phyloP scores from a whole-genome alignment of 2,329 filamentous ascomycete species.

The Grosmannia clavigera region DNA sequence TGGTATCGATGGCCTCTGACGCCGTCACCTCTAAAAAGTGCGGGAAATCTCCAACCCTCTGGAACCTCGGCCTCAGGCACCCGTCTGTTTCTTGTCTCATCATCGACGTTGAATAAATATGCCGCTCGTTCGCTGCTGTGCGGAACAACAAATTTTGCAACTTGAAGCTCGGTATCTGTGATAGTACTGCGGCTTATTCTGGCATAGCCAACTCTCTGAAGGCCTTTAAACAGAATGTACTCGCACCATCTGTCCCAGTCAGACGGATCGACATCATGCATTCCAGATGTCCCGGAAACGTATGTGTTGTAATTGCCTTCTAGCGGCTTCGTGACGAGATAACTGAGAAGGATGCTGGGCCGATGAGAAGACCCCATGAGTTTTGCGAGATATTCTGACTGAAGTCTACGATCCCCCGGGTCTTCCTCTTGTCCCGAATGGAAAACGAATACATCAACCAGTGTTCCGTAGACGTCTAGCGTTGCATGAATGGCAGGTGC shows the following conservation, averaged over 20 bases:
- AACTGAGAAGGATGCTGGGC: slow-evolving; percentile 76
- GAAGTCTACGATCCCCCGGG: slow-evolving; percentile 75
- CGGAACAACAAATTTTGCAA: slow-evolving; percentile 87
- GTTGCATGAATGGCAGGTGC: slow-evolving; percentile 97
- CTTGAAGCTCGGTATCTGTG: slow-evolving; percentile 93
- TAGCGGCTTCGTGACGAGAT: slow-evolving; percentile 80
- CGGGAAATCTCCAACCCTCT: slow-evolving; percentile 69
- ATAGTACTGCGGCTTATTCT: slow-evolving; percentile 81
- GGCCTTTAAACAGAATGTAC: slow-evolving; percentile 89
- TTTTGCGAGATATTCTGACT: slow-evolving; percentile 73
- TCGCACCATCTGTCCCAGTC: slow-evolving; percentile 99
- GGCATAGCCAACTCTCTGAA: slow-evolving; percentile 80
- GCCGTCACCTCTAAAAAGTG: slow-evolving; percentile 70
- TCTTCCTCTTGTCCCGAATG: slow-evolving; percentile 98
- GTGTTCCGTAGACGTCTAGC: slow-evolving; percentile 77
- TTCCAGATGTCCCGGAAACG: slow-evolving; percentile 72
- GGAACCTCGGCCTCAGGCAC: slow-evolving; percentile 64
- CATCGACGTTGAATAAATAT: slow-evolving; percentile 35
- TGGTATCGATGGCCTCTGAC: slow-evolving; percentile 87
- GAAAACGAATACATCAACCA: slow-evolving; percentile 93
- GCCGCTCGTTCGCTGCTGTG: slow-evolving; percentile 32
- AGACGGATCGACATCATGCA: slow-evolving; percentile 84
- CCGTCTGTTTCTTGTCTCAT: slow-evolving; percentile 43
- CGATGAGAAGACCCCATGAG: slow-evolving; percentile 75
- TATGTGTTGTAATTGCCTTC: slow-evolving; percentile 97